phyloP scores from a whole-genome alignment of 441 rosid genomes.

The Lepidium campestre region DNA sequence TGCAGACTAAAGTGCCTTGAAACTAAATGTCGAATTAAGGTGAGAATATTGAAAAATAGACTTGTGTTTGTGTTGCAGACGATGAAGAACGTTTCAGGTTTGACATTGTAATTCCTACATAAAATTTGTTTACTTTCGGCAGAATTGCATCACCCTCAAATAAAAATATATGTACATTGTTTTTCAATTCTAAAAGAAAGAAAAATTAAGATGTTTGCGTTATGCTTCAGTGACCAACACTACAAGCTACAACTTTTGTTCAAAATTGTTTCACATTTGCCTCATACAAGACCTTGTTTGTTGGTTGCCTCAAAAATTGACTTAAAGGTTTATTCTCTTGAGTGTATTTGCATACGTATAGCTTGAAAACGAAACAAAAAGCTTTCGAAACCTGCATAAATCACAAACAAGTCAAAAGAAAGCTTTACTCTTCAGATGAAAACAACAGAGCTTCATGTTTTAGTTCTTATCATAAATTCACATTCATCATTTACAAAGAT shows the following conservation, averaged over 20 bases:
- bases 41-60: neutral
- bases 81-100: neutral
- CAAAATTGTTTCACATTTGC: neutral
- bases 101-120: neutral
- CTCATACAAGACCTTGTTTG: neutral
- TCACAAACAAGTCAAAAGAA: neutral
- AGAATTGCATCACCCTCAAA: neutral
- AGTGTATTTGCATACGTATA: constrained; percentile 60
- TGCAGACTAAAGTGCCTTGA: constrained; percentile 29
- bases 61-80: constrained; percentile 7
- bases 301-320: neutral
- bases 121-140: neutral
- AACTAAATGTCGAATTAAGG: constrained; percentile 28
- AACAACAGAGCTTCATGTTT: neutral
- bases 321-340: constrained; percentile 31
- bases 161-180: constrained; percentile 17
- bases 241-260: neutral
- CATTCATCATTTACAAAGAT: neutral
- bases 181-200: neutral
- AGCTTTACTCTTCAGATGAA: neutral
- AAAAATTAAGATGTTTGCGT: neutral
- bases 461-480: neutral
- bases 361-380: constrained; percentile 74
- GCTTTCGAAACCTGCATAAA: constrained; percentile 68
- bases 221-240: neutral